These are phyloP conservation scores for Trematosphaeria pertusa DNA, from an alignment of 2,329 filamentous ascomycete genomes.

Conservation along the genomic window DNA sequence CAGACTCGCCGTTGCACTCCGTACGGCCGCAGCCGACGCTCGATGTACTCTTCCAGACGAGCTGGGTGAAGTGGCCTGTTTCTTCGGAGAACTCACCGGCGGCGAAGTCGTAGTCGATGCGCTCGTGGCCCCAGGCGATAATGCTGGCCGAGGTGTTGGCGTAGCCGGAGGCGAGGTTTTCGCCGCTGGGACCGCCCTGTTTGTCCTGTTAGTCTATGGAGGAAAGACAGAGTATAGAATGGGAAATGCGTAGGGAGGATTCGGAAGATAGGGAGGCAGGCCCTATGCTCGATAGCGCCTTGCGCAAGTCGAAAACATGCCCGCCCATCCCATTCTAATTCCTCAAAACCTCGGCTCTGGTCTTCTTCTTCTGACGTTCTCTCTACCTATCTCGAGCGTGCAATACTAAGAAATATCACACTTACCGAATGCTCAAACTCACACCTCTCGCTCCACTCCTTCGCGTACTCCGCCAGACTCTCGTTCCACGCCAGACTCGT, in stretches of 20 bases:
- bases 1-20: constrained; percentile 20
- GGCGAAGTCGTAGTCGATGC: constrained; percentile 64
- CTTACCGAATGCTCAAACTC: constrained; percentile 60
- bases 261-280: not conserved
- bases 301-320: no score
- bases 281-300: no score
- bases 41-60: constrained; percentile 32
- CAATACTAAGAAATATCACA: constrained; percentile 5
- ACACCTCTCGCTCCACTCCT: constrained; percentile 56
- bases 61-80: constrained; percentile 37
- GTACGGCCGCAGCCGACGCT: constrained; percentile 30
- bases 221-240: constrained; percentile 1
- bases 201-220: not conserved
- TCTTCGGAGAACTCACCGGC: constrained; percentile 57
- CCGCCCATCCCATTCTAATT: no score
- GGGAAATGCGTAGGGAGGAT: no score
- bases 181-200: constrained; percentile 69
- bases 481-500: constrained; percentile 68
- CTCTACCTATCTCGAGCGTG: no score
- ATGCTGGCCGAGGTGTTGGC: constrained; percentile 64
- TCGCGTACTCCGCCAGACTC: constrained; percentile 65
- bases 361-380: no score
- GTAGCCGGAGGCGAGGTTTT: constrained; percentile 77
- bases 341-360: no score
- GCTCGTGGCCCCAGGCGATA: constrained; percentile 71